Evolutionary conservation across 108 stramenopile species (phyloP).

Genomic region (Nannochloropsis salina): DNA sequence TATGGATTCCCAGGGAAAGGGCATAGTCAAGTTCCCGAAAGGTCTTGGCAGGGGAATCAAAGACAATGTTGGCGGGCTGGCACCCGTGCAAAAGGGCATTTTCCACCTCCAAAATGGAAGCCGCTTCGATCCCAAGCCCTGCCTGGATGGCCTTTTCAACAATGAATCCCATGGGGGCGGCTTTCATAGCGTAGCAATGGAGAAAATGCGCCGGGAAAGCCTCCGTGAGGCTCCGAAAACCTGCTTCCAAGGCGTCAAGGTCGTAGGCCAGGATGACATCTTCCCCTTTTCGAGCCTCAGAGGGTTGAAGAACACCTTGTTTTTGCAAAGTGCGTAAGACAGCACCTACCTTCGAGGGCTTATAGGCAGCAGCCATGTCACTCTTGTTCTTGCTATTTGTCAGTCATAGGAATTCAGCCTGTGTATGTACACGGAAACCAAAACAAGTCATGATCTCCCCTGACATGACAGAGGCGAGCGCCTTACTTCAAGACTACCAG

Average conservation of each 20-base stretch:
- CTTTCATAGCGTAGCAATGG: conserved; percentile 51
- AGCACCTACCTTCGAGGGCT: neutral
- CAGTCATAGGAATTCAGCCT: no score
- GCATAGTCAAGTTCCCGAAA: conserved; percentile 41
- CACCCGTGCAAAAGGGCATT: conserved; percentile 46
- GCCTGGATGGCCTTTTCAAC: conserved; percentile 39
- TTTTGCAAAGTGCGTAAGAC: neutral
- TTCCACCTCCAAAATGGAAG: conserved; percentile 49
- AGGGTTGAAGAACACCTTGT: neutral
- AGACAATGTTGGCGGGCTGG: conserved; percentile 35
- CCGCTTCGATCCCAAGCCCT: conserved; percentile 49
- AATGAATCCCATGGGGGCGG: conserved; percentile 46
- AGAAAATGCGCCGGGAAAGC: conserved; percentile 32
- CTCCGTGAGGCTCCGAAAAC: conserved; percentile 12
- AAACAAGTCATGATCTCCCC: no score
- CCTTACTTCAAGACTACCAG: no score
- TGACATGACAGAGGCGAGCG: no score
- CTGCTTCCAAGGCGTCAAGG: conserved; percentile 33
- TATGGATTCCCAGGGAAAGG: conserved; percentile 26
- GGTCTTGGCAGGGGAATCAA: conserved; percentile 52
- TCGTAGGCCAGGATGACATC: conserved; percentile 31
- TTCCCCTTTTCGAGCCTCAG: conserved; percentile 18
- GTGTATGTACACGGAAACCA: no score
- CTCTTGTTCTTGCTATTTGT: no score
- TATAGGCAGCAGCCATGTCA: neutral